Evolutionary conservation across 2,329 filamentous ascomycete species (phyloP), one percentile per base, ranked within the genome.

Genomic region (Colletotrichum tropicicola): DNA sequence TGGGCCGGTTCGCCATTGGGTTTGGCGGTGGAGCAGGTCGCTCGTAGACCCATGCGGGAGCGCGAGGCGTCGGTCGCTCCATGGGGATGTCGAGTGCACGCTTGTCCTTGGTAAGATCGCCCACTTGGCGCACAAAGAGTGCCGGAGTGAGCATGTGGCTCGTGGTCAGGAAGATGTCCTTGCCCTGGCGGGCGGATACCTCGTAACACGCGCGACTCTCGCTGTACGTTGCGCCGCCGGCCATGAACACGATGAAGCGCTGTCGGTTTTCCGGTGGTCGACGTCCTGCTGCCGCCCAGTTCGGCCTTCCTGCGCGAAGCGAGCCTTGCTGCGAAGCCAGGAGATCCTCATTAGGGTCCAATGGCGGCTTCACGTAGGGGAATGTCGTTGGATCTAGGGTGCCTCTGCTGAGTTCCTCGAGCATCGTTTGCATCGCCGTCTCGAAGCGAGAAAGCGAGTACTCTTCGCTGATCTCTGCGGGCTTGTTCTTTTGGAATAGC

Each of bases 171-270:
- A 97, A 92, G n/a, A 98, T 82, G 71, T 99, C 96, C 68, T 91
- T 89, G 55, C 88, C 89, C 48, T 89, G 89, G 52, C 89, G 82
- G 55, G 89, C 86, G 3, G 92, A 91, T 25, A 95, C 82, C 72
- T 98, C 93, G 75, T 98, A 98, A 79, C 96, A 99, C 12, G 90
- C 87, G 27, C 96, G 89, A 30, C 92, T 87, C 79, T 99, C 96
- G 5, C 93, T 94, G 76, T 95, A 97, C 0, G 96, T 98, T 19
- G 96, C 96, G 45, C 96, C 96, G 49, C 96, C 96, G 1, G 95
- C 96, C 86, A 98, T 91, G 75, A 97, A 98, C 15, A 98, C 90
- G 64, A 99, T 92, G 57, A 98, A 86, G 55, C 96, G 89, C 76
- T 99, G 96, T 56, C 91, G 89, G 69, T 94, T 97, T 75, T 98